Evolutionary conservation across 371 early-diverging fungal genomes (phyloP).

Genomic region (Smittium culicis): DNA sequence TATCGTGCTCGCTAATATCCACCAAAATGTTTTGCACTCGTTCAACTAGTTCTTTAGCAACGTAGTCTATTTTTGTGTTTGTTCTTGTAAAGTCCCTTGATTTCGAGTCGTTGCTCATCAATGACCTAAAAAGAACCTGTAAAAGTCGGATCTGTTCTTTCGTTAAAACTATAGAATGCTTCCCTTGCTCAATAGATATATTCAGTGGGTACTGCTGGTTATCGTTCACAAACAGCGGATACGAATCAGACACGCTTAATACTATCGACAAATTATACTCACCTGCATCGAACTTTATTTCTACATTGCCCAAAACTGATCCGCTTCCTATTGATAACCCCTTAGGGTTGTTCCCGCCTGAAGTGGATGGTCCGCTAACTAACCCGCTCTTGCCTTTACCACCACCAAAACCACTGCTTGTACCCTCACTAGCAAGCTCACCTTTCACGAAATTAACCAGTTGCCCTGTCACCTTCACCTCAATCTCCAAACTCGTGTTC

Average conservation of each 20-base stretch:
- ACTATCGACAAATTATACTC: background rate
- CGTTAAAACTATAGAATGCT: background rate
- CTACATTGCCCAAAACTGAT: background rate
- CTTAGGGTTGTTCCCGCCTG: background rate
- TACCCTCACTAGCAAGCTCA: background rate
- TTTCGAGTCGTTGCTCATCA: background rate
- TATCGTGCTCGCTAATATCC: background rate
- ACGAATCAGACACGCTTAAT: background rate
- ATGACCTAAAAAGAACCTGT: background rate
- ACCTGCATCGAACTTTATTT: background rate
- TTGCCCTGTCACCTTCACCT: background rate
- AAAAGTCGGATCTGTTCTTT: background rate
- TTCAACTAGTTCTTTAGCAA: background rate
- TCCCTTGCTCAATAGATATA: conserved; percentile 1
- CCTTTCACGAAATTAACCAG: background rate
- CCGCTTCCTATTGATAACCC: background rate
- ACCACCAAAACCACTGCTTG: background rate
- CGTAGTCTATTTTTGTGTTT: background rate
- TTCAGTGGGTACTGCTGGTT: background rate
- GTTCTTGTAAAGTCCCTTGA: background rate
- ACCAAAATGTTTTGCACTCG: background rate
- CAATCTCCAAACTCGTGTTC: background rate
- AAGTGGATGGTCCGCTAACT: background rate
- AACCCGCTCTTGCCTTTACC: background rate
- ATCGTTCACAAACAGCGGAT: background rate